Base-by-base conservation (phyloP, 257 asterid species). In the Solanum ossicruentum region DNA sequence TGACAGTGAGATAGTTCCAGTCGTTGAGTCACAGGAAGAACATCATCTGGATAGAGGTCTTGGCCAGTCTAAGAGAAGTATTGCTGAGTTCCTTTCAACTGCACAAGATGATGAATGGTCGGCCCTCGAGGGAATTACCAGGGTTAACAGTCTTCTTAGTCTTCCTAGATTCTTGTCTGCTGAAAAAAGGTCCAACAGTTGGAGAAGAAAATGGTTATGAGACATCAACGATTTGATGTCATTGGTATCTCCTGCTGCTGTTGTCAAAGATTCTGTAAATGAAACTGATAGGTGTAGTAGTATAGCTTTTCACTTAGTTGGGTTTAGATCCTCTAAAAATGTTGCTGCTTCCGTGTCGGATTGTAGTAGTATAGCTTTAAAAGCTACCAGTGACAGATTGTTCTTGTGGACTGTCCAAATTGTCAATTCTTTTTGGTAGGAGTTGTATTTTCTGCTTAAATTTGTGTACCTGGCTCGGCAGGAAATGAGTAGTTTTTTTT, bases 61-160 rank as follows among this genome's bases (percentile, higher is more conserved):
- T 8, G 97, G 93, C 11, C 98, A 92, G 88, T 95, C 99, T 0
- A 97, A 92, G 92, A 90, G 98, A 89, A 97, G 98, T 92, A 88
- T 97, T 28, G 99, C 98, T 0, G 99, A 97, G 93, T 94, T 96
- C 88, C 93, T 97, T 32, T 93, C 94, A 32, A 89, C 92, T 15
- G 92, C 95, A 4, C 98, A 95, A 77, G 98, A 97, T 0, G 98
- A 95, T 10, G 99, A 95, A 58, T 97, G 99, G 99, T 92, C 99
- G 4, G 99, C 99, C 2, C 94, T 97, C 0, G 98, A 95, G 88
- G 99, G 99, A 12, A 85, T 97, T 39, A 90, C 98, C 7, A 90
- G 99, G 77, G 99, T 94, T 18, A 97, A 97, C 84, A 97, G 99
- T 88, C 93, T 97, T 66, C 96, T 97, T 21, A 97, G 98, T 86